These are phyloP conservation scores for Beta lomatogona DNA, from an alignment of 179 eudicot species.

Conservation along the genomic window DNA sequence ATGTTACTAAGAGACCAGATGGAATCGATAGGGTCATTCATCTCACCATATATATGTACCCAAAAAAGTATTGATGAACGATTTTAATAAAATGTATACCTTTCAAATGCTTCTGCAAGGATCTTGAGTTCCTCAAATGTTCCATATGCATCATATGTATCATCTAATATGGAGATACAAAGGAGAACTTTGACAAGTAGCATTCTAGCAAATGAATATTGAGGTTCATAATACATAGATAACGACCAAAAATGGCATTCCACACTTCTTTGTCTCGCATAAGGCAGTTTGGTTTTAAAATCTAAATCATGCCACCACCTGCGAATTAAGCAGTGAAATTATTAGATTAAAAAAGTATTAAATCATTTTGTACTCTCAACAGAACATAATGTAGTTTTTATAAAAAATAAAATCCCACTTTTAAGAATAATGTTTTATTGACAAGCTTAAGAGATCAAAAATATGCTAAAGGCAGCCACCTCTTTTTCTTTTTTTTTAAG, in stretches of 20 bases:
- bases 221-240: constrained; percentile 34
- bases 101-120: constrained; percentile 28
- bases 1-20: no score
- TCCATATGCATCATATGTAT: constrained; percentile 33
- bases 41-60: no score
- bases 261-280: constrained; percentile 36
- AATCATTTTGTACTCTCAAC: no score
- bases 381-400: no score
- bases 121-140: constrained; percentile 30
- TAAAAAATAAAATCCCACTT: no score
- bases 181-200: constrained; percentile 25
- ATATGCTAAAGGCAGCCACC: no score
- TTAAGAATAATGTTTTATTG: no score
- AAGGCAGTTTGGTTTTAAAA: constrained; percentile 28
- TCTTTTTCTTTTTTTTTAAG: no score
- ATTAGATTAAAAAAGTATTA: not conserved
- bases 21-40: no score
- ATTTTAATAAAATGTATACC: constrained; percentile 9
- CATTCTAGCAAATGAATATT: constrained; percentile 28
- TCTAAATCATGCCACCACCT: constrained; percentile 36
- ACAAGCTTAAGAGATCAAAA: no score
- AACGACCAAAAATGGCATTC: constrained; percentile 31
- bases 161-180: constrained; percentile 29
- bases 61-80: not conserved
- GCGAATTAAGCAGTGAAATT: not conserved